A percentile compares a stretch with the other conserved stretches of the same genome.
Conservation (phyloP, 2,329 filamentous ascomycete species). For the Colletotrichum sp. region DNA sequence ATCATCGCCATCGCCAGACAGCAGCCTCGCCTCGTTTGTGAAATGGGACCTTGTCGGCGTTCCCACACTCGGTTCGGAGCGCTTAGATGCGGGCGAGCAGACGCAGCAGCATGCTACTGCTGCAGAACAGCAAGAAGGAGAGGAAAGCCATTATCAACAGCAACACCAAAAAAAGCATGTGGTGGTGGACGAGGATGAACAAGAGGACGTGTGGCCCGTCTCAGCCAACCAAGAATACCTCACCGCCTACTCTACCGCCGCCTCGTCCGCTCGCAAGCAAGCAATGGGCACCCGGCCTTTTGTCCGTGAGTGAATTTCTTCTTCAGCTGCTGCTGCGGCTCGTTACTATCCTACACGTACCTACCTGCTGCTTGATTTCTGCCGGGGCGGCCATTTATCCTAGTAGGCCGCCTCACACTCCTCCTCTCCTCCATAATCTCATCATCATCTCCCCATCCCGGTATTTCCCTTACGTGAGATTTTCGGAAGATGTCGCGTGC, state of each 20-base stretch:
- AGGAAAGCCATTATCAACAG: background rate
- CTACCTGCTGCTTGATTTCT: background rate
- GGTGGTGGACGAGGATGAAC: constrained; percentile 16
- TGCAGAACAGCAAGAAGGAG: background rate
- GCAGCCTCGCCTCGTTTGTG: background rate
- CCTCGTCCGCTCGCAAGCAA: constrained; percentile 33
- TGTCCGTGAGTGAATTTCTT: constrained; percentile 36
- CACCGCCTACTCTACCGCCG: constrained; percentile 33
- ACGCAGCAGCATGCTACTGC: background rate
- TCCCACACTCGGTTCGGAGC: background rate
- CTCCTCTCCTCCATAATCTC: background rate
- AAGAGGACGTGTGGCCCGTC: constrained; percentile 33
- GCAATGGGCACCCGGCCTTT: constrained; percentile 34
- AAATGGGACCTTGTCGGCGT: constrained; percentile 22
- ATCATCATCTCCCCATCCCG: constrained; percentile 4
- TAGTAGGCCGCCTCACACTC: background rate
- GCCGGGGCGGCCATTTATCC: background rate
- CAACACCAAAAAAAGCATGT: background rate
- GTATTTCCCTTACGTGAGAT: constrained; percentile 14
- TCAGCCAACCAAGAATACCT: constrained; percentile 33
- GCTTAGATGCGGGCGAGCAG: background rate
- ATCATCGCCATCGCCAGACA: background rate
- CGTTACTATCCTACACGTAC: background rate
- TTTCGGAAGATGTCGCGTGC: constrained; percentile 5
- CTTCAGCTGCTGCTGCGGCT: background rate